phyloP scores from a whole-genome alignment of 441 rosid genomes.

The Syzygium syzygioides region DNA sequence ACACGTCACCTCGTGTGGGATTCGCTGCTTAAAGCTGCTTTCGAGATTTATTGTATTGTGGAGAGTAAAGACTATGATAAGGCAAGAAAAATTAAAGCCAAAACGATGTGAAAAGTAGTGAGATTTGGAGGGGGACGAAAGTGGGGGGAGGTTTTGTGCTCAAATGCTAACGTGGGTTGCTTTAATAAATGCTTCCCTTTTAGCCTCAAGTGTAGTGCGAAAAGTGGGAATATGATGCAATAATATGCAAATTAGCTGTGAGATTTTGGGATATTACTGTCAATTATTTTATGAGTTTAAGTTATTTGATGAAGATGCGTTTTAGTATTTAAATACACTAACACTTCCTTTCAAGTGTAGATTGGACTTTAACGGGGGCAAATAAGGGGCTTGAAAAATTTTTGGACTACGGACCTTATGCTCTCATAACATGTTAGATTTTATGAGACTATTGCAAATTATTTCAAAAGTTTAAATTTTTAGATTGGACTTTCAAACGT shows the following conservation, averaged over 20 bases:
- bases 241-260: no score
- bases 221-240: background rate
- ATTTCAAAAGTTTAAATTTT: background rate
- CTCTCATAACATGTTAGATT: fast-evolving
- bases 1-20: background rate
- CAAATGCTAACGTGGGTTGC: background rate
- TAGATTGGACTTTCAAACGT: background rate
- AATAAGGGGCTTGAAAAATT: background rate
- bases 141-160: background rate
- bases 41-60: background rate
- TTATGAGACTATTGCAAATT: fast-evolving
- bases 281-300: background rate
- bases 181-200: background rate
- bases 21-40: background rate
- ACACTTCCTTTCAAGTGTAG: background rate
- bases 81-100: background rate
- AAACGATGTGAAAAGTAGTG: background rate
- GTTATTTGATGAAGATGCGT: fast-evolving
- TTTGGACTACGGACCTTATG: background rate
- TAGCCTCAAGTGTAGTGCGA: background rate
- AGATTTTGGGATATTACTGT: background rate
- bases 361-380: background rate
- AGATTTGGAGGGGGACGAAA: background rate
- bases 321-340: background rate
- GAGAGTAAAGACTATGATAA: background rate